Conservation (phyloP, 2,329 filamentous ascomycete genomes). For the Pseudogymnoascus sp. region DNA sequence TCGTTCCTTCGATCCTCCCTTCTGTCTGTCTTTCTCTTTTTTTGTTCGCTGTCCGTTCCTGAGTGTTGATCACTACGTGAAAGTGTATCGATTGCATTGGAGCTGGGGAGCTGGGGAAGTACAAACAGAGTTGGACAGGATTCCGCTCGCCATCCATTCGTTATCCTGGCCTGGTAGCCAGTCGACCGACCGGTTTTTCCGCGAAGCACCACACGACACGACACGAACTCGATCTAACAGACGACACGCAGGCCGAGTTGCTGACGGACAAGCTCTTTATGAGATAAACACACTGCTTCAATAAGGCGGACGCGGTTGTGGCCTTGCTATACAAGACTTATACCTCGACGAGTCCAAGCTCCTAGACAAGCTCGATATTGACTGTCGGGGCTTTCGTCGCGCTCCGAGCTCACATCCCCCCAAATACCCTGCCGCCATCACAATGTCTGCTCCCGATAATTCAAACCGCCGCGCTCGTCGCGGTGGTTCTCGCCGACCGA, state of each 20-base stretch:
- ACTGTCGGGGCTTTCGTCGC: background rate
- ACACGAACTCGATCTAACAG: background rate
- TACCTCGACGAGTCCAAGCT: constrained; percentile 2
- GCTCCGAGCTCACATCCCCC: background rate
- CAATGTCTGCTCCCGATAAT: background rate
- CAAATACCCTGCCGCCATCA: background rate
- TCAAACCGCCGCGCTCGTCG: background rate
- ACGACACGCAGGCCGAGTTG: background rate
- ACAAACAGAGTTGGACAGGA: constrained; percentile 6
- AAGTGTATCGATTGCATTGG: background rate
- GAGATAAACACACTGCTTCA: background rate
- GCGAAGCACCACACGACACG: background rate
- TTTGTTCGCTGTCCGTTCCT: constrained; percentile 19
- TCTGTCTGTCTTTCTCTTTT: constrained; percentile 22
- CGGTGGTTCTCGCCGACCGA: background rate
- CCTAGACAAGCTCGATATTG: background rate
- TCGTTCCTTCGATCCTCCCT: constrained; percentile 11
- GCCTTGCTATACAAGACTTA: background rate
- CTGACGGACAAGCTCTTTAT: background rate
- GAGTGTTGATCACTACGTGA: constrained; percentile 10
- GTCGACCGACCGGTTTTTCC: constrained; percentile 29
- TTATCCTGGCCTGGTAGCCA: constrained; percentile 28
- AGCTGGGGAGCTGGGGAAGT: background rate
- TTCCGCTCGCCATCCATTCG: constrained; percentile 12
- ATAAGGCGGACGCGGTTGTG: background rate